These are phyloP conservation scores for Verticillium longisporum DNA, from an alignment of 2,329 filamentous ascomycete genomes.

Conservation along the genomic window DNA sequence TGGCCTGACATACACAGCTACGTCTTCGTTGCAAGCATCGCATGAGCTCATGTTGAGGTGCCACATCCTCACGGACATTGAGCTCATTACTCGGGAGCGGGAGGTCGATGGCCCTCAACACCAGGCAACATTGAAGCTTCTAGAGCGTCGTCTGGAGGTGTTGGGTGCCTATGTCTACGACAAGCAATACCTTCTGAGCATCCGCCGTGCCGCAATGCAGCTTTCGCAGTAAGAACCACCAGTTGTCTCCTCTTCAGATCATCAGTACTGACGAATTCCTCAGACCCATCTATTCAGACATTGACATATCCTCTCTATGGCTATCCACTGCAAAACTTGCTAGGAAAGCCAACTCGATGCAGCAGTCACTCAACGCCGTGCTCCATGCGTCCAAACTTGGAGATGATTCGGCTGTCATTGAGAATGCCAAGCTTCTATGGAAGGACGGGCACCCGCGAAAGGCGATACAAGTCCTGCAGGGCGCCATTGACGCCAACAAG, in stretches of 20 bases:
- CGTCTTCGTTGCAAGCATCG: conserved; percentile 73
- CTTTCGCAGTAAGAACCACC: conserved; percentile 51
- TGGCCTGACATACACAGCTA: conserved; percentile 68
- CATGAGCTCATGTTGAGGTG: conserved; percentile 81
- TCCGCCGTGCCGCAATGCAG: conserved; percentile 83
- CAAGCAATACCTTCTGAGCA: conserved; percentile 86
- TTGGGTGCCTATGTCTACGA: conserved; percentile 85
- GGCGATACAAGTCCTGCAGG: conserved; percentile 84
- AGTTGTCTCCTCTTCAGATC: neutral
- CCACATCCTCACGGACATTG: conserved; percentile 82
- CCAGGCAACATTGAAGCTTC: conserved; percentile 39
- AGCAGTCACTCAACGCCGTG: conserved; percentile 90
- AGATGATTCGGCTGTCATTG: conserved; percentile 83
- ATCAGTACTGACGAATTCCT: conserved; percentile 3
- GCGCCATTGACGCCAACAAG: conserved; percentile 76
- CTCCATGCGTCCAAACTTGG: conserved; percentile 80
- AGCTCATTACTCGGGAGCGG: conserved; percentile 58
- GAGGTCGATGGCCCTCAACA: conserved; percentile 31
- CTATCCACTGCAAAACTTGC: conserved; percentile 78
- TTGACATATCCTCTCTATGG: conserved; percentile 80
- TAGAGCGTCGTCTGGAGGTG: conserved; percentile 77
- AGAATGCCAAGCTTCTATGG: conserved; percentile 90
- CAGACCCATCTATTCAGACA: conserved; percentile 55
- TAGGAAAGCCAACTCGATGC: conserved; percentile 74
- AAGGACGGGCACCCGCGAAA: conserved; percentile 89